Conservation (phyloP, 495 filamentous ascomycete genomes). For the Tuber calosporum region DNA sequence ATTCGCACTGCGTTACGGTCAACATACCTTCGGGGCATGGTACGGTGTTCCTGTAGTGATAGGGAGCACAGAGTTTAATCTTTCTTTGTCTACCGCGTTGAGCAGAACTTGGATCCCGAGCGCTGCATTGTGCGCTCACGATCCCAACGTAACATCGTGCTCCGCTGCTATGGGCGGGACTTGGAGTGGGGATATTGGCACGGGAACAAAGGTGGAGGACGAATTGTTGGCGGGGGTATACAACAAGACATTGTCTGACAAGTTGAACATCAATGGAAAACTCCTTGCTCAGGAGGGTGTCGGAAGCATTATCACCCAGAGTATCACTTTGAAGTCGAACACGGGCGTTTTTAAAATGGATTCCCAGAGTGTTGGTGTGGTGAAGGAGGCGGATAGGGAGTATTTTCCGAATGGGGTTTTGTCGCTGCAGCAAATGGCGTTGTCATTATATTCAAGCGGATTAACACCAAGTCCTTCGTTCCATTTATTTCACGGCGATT, state of each 20-base stretch:
- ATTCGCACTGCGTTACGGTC: slow-evolving; percentile 21
- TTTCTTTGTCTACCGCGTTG: slow-evolving; percentile 28
- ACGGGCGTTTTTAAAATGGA: slow-evolving; percentile 27
- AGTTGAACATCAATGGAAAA: slow-evolving; percentile 15
- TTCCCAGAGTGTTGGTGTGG: slow-evolving; percentile 21
- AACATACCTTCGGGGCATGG: slow-evolving; percentile 24
- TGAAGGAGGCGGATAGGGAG: slow-evolving; percentile 14
- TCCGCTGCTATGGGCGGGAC: slow-evolving; percentile 12
- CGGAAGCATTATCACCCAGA: slow-evolving; percentile 19
- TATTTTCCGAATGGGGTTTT: slow-evolving; percentile 29
- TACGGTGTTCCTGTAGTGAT: slow-evolving; percentile 25
- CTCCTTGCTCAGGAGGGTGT: slow-evolving; percentile 23
- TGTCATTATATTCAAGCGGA: slow-evolving; percentile 16
- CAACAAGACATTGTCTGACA: slow-evolving; percentile 9
- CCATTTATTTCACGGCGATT: slow-evolving; percentile 27
- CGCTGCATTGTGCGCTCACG: slow-evolving; percentile 12
- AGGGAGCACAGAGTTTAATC: slow-evolving; percentile 28
- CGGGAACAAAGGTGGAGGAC: slow-evolving; percentile 12
- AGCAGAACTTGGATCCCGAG: slow-evolving; percentile 27
- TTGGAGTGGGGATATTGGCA: slow-evolving; percentile 15
- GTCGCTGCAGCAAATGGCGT: slow-evolving; percentile 32
- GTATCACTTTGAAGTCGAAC: slow-evolving; percentile 20
- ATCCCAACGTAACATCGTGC: slow-evolving; percentile 23
- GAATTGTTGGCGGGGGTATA: slow-evolving; percentile 24
- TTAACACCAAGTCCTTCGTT: slow-evolving; percentile 25